These are phyloP conservation scores for Blepharisma japonicum DNA, from an alignment of 73 alveolate species.

Conservation along the genomic window DNA sequence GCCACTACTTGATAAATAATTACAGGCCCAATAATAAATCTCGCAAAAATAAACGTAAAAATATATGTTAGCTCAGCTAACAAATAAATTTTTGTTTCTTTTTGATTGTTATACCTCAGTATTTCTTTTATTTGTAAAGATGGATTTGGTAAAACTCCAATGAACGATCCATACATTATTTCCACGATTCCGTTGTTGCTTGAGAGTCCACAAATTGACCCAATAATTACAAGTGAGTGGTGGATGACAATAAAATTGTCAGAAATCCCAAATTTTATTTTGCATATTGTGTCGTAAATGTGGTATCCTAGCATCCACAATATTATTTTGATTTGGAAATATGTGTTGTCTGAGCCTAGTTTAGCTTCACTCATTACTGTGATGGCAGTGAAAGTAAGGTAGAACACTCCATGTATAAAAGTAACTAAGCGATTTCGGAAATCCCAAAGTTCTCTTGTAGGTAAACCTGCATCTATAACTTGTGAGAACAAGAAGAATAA, in stretches of 20 bases:
- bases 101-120: not conserved
- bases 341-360: conserved; percentile 5
- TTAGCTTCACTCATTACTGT: not conserved
- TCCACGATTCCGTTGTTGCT: not conserved
- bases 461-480: not conserved
- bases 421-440: conserved; percentile 4
- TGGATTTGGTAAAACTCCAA: conserved; percentile 7
- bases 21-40: conserved; percentile 5
- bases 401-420: conserved; percentile 15
- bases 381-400: not conserved
- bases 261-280: not conserved
- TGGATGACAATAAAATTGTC: not conserved
- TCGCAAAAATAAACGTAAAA: not conserved
- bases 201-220: not conserved
- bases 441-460: conserved; percentile 15
- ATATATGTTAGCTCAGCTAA: not conserved
- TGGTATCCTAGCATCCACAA: not conserved
- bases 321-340: not conserved
- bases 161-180: not conserved
- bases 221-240: conserved; percentile 7
- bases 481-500: not conserved
- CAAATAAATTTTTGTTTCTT: not conserved
- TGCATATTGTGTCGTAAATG: conserved; percentile 17
- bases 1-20: not conserved
- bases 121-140: not conserved